phyloP scores from a whole-genome alignment of 371 early-diverging fungal genomes.

The Mucor racemosus region DNA sequence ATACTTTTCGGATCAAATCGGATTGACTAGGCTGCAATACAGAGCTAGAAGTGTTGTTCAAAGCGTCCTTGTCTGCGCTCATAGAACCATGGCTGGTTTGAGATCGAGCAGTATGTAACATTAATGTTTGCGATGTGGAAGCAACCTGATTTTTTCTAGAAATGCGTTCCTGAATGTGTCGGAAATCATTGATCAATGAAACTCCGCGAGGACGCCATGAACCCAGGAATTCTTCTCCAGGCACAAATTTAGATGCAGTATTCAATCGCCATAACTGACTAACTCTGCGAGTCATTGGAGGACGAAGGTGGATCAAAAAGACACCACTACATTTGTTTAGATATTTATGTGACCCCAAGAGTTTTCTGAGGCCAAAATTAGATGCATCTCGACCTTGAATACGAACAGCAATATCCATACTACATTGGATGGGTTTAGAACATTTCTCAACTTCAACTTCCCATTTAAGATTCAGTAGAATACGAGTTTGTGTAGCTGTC shows the following conservation, averaged over 20 bases:
- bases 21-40: slow-evolving; percentile 14
- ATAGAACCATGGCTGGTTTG: slow-evolving; percentile 33
- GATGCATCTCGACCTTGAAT: slow-evolving; percentile 59
- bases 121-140: slow-evolving; percentile 34
- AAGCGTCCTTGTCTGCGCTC: not conserved
- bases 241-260: slow-evolving; percentile 73
- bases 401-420: slow-evolving; percentile 67
- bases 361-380: slow-evolving; percentile 42
- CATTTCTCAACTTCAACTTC: slow-evolving; percentile 65
- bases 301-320: slow-evolving; percentile 61
- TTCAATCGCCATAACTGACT: slow-evolving; percentile 77
- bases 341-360: slow-evolving; percentile 41
- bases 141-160: slow-evolving; percentile 41
- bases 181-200: slow-evolving; percentile 67
- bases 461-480: slow-evolving; percentile 65
- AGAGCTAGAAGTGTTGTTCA: not conserved
- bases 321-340: slow-evolving; percentile 57
- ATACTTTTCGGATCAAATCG: slow-evolving; percentile 45
- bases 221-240: slow-evolving; percentile 80
- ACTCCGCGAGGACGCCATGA: slow-evolving; percentile 80
- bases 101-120: slow-evolving; percentile 30
- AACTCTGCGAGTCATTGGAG: slow-evolving; percentile 61
- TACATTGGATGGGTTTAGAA: slow-evolving; percentile 59
- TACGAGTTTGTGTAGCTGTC: slow-evolving; percentile 62
- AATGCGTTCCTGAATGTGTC: slow-evolving; percentile 49